Evolutionary conservation across 1,284 basidiomycete genomes (phyloP), one percentile per base, ranked within the genome.

Genomic region (Mycena citricolor): DNA sequence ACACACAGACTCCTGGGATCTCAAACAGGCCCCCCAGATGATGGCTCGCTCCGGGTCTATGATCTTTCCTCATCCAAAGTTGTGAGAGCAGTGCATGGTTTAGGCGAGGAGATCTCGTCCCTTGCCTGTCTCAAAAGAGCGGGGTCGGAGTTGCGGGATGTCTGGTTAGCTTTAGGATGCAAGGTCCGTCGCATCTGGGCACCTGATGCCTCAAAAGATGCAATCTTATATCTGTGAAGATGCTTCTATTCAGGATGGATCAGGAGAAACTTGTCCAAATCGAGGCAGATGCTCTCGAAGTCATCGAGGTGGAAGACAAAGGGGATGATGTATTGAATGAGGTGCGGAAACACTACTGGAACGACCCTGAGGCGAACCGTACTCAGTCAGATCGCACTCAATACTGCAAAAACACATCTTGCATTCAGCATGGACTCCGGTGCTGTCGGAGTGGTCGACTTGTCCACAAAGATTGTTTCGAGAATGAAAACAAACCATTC

Each of bases 361-460:
- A 26, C n/a, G 32, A 35, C 23, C 21, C 34, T 28, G 36, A 43
- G 41, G 45, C 55, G 65, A 53, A 71, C 43, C 57, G 59, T 51
- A 57, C 57, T 66, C 62, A 74, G 70, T 61, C 62, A 88, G 85
- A 73, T 88, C 57, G 67, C 69, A 45, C 55, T 86, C 54, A 80
- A 77, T 60, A 49, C 62, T 17, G 74, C 73, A 53, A 74, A 74
- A 52, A 76, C 69, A 30, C 68, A 73, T 52, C 65, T 90, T 30
- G 84, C 81, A 2, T 88, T 85, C 60, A 77, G 77, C 45, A 74
- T 76, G 17, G 88, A 90, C 60, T 74, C 74, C 14, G 88, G 87
- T 0, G 53, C 59, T 7, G 79, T 87, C 11, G 86, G 86, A 0
- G 66, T 82, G 11, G 57, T 88, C 5, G 81, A 89, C 42, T 55